phyloP scores from a whole-genome alignment of 129 eudicot species.

The Smallanthus sonchifolius region DNA sequence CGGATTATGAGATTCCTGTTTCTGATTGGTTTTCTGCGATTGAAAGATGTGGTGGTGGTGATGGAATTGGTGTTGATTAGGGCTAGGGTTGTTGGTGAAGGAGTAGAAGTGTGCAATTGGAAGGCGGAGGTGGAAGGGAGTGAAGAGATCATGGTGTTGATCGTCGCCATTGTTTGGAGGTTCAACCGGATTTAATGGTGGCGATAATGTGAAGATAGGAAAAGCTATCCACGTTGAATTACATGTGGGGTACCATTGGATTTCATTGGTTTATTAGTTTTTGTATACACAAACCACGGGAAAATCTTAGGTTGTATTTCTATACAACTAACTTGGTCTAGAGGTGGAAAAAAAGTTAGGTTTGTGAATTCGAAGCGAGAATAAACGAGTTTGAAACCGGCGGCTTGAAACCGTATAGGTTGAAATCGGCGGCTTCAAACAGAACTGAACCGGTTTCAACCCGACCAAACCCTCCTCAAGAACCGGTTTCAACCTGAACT shows the following conservation, averaged over 20 bases:
- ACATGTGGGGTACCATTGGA: slow-evolving; percentile 13
- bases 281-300: neutral
- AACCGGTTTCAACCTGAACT: too few species aligned
- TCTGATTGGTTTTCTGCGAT: slow-evolving; percentile 12
- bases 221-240: slow-evolving; percentile 31
- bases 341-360: too few species aligned
- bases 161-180: neutral
- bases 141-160: slow-evolving; percentile 35
- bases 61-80: slow-evolving; percentile 8
- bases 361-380: too few species aligned
- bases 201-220: slow-evolving; percentile 18
- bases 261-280: neutral
- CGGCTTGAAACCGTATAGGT: too few species aligned
- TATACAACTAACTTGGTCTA: neutral
- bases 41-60: neutral
- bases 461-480: too few species aligned
- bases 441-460: too few species aligned
- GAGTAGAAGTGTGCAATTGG: slow-evolving; percentile 16
- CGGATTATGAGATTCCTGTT: slow-evolving; percentile 8
- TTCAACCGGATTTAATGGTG: neutral
- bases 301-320: neutral
- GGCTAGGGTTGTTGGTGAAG: slow-evolving; percentile 10
- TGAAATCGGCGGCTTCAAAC: too few species aligned
- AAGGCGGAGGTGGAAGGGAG: slow-evolving; percentile 32
- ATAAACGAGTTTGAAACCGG: too few species aligned